A percentile compares a stretch with the other conserved stretches of the same genome.
Conservation (phyloP, 352 stramenopile genomes). For the Thalassiosira livingstoniorum region DNA sequence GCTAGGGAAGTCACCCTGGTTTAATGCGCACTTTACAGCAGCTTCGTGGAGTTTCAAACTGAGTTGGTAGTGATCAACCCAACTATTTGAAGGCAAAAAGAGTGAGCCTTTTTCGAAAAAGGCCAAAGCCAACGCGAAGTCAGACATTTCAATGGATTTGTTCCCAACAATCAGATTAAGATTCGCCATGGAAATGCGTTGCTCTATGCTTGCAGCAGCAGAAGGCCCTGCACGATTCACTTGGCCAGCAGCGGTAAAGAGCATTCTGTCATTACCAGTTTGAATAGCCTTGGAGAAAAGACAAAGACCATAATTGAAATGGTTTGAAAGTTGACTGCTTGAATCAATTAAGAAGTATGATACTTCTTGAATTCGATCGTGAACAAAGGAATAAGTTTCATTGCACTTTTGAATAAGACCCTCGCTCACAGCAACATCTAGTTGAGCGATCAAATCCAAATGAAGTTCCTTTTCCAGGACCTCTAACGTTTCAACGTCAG, state of each 20-base stretch:
- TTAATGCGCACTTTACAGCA: slow-evolving; percentile 26
- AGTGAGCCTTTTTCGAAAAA: slow-evolving; percentile 43
- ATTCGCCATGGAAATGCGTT: slow-evolving; percentile 14
- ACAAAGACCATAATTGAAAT: slow-evolving; percentile 42
- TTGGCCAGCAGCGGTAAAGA: slow-evolving; percentile 43
- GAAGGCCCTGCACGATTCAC: slow-evolving; percentile 41
- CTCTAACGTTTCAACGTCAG: slow-evolving; percentile 16
- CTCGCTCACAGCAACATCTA: slow-evolving; percentile 27
- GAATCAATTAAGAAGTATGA: slow-evolving; percentile 35
- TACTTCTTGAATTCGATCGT: slow-evolving; percentile 53
- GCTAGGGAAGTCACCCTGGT: slow-evolving; percentile 8
- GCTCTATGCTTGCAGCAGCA: slow-evolving; percentile 2
- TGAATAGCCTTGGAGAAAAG: neutral
- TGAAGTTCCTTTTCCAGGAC: slow-evolving; percentile 33
- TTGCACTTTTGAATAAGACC: slow-evolving; percentile 39
- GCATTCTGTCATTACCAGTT: slow-evolving; percentile 20
- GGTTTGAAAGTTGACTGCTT: slow-evolving; percentile 16
- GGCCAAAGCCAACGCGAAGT: slow-evolving; percentile 35
- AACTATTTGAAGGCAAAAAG: slow-evolving; percentile 31
- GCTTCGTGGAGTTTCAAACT: slow-evolving; percentile 34
- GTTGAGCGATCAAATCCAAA: slow-evolving; percentile 7
- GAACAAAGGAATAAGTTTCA: slow-evolving; percentile 29
- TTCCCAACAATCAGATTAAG: slow-evolving; percentile 48
- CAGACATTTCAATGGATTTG: slow-evolving; percentile 40
- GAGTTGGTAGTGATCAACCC: slow-evolving; percentile 41